Evolutionary conservation across 2,329 filamentous ascomycete species (phyloP).

Genomic region (Fulvia fulva): DNA sequence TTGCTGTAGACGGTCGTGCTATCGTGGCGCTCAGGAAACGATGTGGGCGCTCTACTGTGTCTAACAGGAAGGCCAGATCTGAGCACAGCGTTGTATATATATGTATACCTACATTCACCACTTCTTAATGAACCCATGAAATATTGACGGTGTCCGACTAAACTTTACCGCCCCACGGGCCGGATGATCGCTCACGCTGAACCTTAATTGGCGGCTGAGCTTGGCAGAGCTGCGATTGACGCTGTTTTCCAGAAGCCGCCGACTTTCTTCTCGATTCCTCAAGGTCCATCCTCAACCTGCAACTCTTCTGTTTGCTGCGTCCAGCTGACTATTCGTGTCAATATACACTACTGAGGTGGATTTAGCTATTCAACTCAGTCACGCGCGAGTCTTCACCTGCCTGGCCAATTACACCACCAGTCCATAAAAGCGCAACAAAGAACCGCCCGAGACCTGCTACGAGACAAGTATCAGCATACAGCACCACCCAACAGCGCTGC

Average conservation of each 20-base stretch:
- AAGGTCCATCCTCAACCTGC: neutral
- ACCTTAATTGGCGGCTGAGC: neutral
- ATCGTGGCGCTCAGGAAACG: too few relatives aligned
- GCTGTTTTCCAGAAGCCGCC: neutral
- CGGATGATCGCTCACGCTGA: neutral
- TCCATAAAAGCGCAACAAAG: constrained; percentile 18
- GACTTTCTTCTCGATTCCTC: neutral
- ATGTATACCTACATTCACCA: too few relatives aligned
- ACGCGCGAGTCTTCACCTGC: constrained; percentile 25
- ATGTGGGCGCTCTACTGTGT: too few relatives aligned
- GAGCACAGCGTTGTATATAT: too few relatives aligned
- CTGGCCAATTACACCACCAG: constrained; percentile 5
- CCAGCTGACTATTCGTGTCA: constrained; percentile 19
- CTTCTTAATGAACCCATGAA: neutral
- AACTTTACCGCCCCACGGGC: neutral
- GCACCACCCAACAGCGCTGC: neutral
- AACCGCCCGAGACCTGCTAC: constrained; percentile 4
- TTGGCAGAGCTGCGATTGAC: neutral
- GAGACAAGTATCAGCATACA: neutral
- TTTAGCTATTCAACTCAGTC: constrained; percentile 34
- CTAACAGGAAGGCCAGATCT: too few relatives aligned
- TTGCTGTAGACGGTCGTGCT: too few relatives aligned
- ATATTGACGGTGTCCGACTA: neutral
- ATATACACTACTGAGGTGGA: constrained; percentile 28
- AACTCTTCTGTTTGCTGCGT: constrained; percentile 3